Base-by-base conservation (phyloP, 192 early-diverging fungal genomes). In the Oehlia diaphana region DNA sequence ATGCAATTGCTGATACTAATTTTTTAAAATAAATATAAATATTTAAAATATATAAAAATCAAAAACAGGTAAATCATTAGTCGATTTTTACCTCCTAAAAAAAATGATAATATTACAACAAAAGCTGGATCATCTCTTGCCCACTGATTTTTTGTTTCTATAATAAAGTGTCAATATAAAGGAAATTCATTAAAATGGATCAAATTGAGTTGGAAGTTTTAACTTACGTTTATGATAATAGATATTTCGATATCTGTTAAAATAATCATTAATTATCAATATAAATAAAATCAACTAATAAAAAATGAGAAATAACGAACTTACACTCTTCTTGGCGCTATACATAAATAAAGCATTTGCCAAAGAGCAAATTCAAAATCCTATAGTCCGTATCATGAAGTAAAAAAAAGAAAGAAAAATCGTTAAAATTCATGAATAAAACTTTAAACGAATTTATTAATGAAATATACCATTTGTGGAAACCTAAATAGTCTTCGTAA, bases 71-170 rank as follows among this genome's bases (percentile, higher is more conserved):
- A 63, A n/a, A 23, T 44, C 4, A 65, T 26, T n/a, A 70, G 21
- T 49, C 72, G 35, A 13, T 84, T 89, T 31, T 84, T 89, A 94
- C 93, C 76, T 19, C 85, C 84, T 19, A 98, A 87, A 23, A 89
- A 86, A 31, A 87, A 79, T 31, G 90, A 88, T 49, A 95, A 84
- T 31, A 98, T 79, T 14, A 96, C 91, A 53, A 97, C 84, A 80
- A 98, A 98, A 21, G 96, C 96, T 31, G 97, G 96, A 86, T 99
- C 97, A 83, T 99, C 97, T 76, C 97, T 80, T 49, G 96, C 95
- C 96, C 96, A 99, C 79, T 97, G 95, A 84, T 98, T 99, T 82
- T 99, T 99, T 26, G 97, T 98, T 87, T 99, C 95, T 96, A 75
- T 63, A 21, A 72, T 37, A 53, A 76, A 39, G 26, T 77, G 26